Evolutionary conservation across 192 early-diverging fungal species (phyloP).

Genomic region (Haplosporangium gracile): DNA sequence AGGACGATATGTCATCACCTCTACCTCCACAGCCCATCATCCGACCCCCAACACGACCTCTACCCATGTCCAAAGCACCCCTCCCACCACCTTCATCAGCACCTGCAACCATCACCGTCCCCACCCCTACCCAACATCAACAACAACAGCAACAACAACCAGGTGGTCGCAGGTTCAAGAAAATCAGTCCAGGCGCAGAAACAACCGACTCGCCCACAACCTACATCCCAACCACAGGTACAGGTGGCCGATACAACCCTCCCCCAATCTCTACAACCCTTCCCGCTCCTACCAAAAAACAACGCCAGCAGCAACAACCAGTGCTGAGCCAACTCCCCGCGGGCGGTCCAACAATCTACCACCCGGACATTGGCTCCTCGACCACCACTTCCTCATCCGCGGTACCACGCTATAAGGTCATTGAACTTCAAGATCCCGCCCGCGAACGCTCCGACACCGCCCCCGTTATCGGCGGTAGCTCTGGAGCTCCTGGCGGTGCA

Average conservation of each 20-base stretch:
- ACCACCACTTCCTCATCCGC: background rate
- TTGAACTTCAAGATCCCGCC: background rate
- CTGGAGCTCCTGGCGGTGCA: too few species aligned
- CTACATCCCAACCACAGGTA: background rate
- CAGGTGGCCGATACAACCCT: background rate
- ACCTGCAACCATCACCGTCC: background rate
- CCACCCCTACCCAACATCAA: background rate
- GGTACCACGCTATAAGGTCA: slow-evolving; percentile 8
- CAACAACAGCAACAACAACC: background rate
- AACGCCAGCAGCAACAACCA: background rate
- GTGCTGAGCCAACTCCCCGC: background rate
- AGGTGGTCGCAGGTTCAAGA: background rate
- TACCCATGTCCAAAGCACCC: background rate
- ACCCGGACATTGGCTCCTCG: background rate
- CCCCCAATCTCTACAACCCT: background rate
- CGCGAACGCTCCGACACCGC: background rate
- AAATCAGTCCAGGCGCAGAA: background rate
- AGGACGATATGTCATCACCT: background rate
- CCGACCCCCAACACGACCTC: too few species aligned
- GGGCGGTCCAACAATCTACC: slow-evolving; percentile 8
- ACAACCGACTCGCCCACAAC: slow-evolving; percentile 5
- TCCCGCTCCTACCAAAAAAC: background rate
- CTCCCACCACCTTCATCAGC: background rate
- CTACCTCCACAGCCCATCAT: background rate
- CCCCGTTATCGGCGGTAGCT: too few species aligned